Percentiles rank a stretch among this genome's conserved stretches.
Conservation (phyloP, 768 basidiomycete genomes). For the Coprinellus micaceus region DNA sequence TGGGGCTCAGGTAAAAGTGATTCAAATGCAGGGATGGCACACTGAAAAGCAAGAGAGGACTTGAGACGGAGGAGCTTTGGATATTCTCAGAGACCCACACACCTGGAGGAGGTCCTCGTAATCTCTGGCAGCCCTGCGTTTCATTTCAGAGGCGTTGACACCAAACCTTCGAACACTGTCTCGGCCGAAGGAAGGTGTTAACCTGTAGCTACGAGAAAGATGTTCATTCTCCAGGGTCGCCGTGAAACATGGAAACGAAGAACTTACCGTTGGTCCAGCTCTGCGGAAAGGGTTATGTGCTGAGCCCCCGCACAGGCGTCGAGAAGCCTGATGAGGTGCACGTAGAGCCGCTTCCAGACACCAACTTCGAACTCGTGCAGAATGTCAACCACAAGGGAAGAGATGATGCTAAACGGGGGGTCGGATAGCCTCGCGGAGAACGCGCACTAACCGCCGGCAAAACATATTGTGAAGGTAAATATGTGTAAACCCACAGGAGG, state of each 20-base stretch:
- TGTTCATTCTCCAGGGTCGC: no score
- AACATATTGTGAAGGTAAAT: not conserved
- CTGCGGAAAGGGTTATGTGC: conserved; percentile 15
- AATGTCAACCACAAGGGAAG: conserved; percentile 27
- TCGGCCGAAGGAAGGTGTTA: conserved; percentile 15
- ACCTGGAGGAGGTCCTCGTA: conserved; percentile 35
- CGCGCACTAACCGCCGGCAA: conserved; percentile 28
- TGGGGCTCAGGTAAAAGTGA: conserved; percentile 4
- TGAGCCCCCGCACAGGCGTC: conserved; percentile 7
- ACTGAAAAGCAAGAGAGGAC: not conserved
- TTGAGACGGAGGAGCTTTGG: not conserved
- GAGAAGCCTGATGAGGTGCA: conserved; percentile 32
- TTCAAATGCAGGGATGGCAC: conserved; percentile 10
- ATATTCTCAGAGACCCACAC: not conserved
- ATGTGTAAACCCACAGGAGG: not conserved
- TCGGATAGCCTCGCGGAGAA: conserved; percentile 8
- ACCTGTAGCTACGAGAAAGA: conserved; percentile 10
- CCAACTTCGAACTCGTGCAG: conserved; percentile 39
- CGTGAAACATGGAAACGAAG: no score
- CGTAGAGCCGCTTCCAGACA: conserved; percentile 33
- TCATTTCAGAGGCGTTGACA: conserved; percentile 23
- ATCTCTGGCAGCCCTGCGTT: conserved; percentile 25
- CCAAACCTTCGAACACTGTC: conserved; percentile 23
- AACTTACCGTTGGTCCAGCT: conserved; percentile 23
- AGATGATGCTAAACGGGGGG: conserved; percentile 16